Evolutionary conservation across 768 basidiomycete genomes (phyloP), one percentile per base, ranked within the genome.

Genomic region (Inosperma sp.): DNA sequence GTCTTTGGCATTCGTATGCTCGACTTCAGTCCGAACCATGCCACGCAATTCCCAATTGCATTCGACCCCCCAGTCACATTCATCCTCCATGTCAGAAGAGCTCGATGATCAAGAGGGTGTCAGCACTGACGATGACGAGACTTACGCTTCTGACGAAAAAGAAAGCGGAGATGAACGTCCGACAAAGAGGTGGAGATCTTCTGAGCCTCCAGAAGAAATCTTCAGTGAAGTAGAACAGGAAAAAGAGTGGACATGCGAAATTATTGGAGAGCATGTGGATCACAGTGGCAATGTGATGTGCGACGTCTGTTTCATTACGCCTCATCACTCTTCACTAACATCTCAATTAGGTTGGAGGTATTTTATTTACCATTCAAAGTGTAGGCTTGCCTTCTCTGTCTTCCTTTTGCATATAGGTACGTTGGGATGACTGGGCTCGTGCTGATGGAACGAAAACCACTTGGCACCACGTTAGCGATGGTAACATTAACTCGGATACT

Each of bases 361-460:
- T 10, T 39, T 31, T 16, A 13, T 1, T 44, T 22, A 7, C 41
- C 43, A 25, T 46, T 33, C 14, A 31, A 25, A 21, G 14, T 17
- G 35, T 27, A 17, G 22, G 21, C 17, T 6, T 41, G 12, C 17
- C 19, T 30, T 29, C 23, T 21, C 43, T 14, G 7, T 10, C 44
- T 36, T 29, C 29, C 30, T 17, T 17, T 3, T 7, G 7, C 14
- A 16, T 16, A 37, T 37, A 83, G 79, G 75, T 79, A 4, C 65
- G 69, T 53, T 83, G 81, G 81, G 68, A 62, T 16, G 64, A 67
- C 31, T 83, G 81, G 81, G 17, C 35, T 16, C 76, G 81, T 21
- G 34, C 50, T 2, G 76, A 83, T 56, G 78, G 75, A 0, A 77
- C 81, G 6, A 78, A 76, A 54, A 76, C 74, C 2, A 82, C 81